Conservation (phyloP, 192 early-diverging fungal species). For the Backusella circina region DNA sequence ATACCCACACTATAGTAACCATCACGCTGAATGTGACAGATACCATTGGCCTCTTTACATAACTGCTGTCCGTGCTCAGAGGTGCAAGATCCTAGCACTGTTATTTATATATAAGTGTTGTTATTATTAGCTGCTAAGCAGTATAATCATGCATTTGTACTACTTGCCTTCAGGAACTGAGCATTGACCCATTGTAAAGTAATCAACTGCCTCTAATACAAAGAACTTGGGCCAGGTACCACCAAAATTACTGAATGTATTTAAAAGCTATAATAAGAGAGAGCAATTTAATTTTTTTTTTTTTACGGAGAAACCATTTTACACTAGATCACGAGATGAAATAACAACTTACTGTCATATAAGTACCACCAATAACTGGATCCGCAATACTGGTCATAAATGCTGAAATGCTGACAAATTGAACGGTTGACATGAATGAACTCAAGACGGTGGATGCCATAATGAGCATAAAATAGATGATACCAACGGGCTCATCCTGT, state of each 20-base stretch:
- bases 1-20: constrained; percentile 85
- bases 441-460: constrained; percentile 74
- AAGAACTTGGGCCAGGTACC: constrained; percentile 97
- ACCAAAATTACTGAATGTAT: constrained; percentile 94
- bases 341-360: constrained; percentile 64
- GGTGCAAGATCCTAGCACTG: neutral
- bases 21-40: constrained; percentile 68
- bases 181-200: constrained; percentile 80
- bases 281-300: neutral
- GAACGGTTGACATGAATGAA: constrained; percentile 89
- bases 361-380: constrained; percentile 89
- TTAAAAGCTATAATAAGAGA: constrained; percentile 57
- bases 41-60: neutral
- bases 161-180: constrained; percentile 40
- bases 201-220: constrained; percentile 88
- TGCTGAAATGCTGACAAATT: constrained; percentile 94
- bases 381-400: constrained; percentile 96
- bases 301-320: neutral
- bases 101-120: neutral
- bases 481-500: constrained; percentile 52
- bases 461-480: constrained; percentile 73
- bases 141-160: neutral
- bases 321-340: neutral
- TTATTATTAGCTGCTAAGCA: neutral
- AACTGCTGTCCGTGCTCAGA: neutral